phyloP scores from a whole-genome alignment of 2,329 filamentous ascomycete genomes.

The Escovopsis sp. region DNA sequence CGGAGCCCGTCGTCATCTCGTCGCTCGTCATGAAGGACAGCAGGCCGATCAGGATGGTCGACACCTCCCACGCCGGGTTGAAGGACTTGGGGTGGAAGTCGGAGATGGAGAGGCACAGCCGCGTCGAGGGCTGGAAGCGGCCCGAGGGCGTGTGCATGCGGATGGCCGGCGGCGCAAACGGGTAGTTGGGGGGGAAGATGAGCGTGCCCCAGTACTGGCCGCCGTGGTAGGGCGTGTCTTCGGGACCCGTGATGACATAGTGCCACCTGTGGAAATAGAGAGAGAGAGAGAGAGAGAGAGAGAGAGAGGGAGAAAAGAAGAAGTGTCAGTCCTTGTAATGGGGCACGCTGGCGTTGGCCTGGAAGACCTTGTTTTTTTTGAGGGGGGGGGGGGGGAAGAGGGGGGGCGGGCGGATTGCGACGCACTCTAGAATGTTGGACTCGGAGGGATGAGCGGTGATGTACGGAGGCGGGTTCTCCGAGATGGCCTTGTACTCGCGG shows the following conservation, averaged over 20 bases:
- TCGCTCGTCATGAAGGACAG: slow-evolving; percentile 97
- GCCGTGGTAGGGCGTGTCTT: slow-evolving; percentile 82
- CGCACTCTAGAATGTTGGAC: slow-evolving; percentile 76
- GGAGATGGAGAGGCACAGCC: slow-evolving; percentile 87
- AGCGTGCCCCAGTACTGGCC: slow-evolving; percentile 98
- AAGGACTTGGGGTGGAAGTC: slow-evolving; percentile 98
- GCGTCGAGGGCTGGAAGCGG: slow-evolving; percentile 82
- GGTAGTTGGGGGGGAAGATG: slow-evolving; percentile 90
- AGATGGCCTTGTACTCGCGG: slow-evolving; percentile 47
- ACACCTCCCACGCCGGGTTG: slow-evolving; percentile 97
- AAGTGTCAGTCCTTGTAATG: too few species aligned
- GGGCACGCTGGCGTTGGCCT: too few species aligned
- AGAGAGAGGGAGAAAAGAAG: too few species aligned
- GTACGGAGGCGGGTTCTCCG: slow-evolving; percentile 69
- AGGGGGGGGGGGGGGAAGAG: too few species aligned
- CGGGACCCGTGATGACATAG: slow-evolving; percentile 88
- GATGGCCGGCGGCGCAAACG: slow-evolving; percentile 91
- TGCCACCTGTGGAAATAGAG: slow-evolving; percentile 50
- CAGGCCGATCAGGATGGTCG: slow-evolving; percentile 86
- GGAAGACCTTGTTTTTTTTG: too few species aligned
- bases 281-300: too few species aligned
- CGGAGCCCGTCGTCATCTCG: slow-evolving; percentile 92
- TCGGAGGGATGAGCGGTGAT: slow-evolving; percentile 84
- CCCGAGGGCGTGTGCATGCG: slow-evolving; percentile 97
- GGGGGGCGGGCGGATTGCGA: slow-evolving; percentile 4